These are phyloP conservation scores for Lotus japonicus DNA, from an alignment of 306 rosid genomes.

Conservation along the genomic window DNA sequence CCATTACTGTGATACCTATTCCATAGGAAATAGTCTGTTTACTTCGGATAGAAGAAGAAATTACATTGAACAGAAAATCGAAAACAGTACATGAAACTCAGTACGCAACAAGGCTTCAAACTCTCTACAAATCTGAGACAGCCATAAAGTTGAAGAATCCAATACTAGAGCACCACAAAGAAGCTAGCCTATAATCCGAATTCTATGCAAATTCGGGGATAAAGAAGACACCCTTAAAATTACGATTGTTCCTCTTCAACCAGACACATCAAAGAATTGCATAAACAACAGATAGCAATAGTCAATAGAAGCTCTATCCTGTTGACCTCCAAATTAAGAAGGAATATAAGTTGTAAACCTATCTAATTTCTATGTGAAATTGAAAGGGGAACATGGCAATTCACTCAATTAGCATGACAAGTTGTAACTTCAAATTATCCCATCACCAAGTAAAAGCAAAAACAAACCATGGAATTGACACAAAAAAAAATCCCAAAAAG, in stretches of 20 bases:
- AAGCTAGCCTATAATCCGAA: not conserved
- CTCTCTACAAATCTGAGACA: not conserved
- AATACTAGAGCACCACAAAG: not conserved
- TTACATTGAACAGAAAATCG: not conserved
- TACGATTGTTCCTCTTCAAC: not conserved
- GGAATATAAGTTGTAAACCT: not conserved
- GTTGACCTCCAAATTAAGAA: not conserved
- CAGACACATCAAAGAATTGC: not conserved
- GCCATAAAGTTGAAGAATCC: not conserved
- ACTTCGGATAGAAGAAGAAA: constrained; percentile 13
- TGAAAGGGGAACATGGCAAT: not conserved
- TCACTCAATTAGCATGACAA: not conserved
- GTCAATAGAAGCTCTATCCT: not conserved
- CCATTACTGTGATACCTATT: constrained; percentile 54
- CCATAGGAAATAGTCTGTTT: constrained; percentile 10
- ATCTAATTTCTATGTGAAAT: not conserved
- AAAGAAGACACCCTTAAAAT: not conserved
- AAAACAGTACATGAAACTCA: not conserved
- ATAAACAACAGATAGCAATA: not conserved
- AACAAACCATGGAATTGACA: not conserved
- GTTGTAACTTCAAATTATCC: not conserved
- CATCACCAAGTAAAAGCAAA: not conserved
- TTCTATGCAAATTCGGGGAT: not conserved
- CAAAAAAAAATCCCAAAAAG: not conserved
- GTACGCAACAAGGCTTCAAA: not conserved